These are phyloP conservation scores for Clarireedia monteithiana DNA, from an alignment of 2,329 filamentous ascomycete species.

Conservation along the genomic window DNA sequence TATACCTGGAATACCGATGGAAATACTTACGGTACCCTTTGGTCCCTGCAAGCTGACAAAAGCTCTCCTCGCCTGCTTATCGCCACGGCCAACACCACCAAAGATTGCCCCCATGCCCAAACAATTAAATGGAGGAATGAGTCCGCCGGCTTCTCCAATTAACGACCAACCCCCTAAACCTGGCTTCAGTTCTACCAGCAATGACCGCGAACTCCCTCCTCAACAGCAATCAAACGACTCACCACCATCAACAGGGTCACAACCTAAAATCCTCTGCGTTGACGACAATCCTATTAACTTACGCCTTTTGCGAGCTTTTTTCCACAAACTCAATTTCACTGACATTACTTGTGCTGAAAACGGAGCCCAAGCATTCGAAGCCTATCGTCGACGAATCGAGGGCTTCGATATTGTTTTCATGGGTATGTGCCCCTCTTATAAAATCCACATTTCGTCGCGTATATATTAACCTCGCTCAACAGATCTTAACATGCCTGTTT, in stretches of 20 bases:
- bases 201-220: no score
- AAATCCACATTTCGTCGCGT: no score
- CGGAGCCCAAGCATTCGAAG: slow-evolving; percentile 37
- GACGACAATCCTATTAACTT: slow-evolving; percentile 35
- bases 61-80: slow-evolving; percentile 1
- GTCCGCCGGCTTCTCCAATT: background rate
- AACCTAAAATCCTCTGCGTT: slow-evolving; percentile 24
- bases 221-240: background rate
- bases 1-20: background rate
- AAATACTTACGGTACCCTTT: slow-evolving; percentile 5
- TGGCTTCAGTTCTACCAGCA: background rate
- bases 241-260: background rate
- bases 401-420: slow-evolving; percentile 39
- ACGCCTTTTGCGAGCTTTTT: slow-evolving; percentile 27
- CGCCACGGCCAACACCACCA: background rate
- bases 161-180: background rate
- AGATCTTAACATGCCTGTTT: slow-evolving; percentile 49
- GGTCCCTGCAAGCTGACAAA: slow-evolving; percentile 6
- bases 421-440: slow-evolving; percentile 27
- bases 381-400: slow-evolving; percentile 18
- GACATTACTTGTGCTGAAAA: slow-evolving; percentile 33
- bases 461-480: background rate
- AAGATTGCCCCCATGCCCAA: background rate
- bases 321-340: slow-evolving; percentile 24
- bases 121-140: background rate